Evolutionary conservation across 805 yeast genomes (phyloP).

Genomic region (Pichia cephalocereana): DNA sequence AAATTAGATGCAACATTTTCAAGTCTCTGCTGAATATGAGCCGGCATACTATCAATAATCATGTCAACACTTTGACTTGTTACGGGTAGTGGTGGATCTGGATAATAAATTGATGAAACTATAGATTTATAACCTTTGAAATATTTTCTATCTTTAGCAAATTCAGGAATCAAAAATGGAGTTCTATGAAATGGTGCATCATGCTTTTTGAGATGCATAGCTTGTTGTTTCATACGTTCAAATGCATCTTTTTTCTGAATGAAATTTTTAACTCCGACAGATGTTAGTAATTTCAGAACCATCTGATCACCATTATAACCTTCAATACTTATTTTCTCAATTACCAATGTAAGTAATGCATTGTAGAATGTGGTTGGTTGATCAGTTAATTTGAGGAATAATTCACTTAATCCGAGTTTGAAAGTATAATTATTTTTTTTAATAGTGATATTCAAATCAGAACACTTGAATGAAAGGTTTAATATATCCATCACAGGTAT

Average conservation of each 20-base stretch:
- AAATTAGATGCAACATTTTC: conserved; percentile 1
- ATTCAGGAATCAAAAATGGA: conserved; percentile 56
- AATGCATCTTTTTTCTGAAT: conserved; percentile 40
- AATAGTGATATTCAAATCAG: conserved; percentile 36
- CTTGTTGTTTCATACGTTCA: conserved; percentile 44
- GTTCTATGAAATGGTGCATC: conserved; percentile 82
- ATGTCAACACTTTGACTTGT: conserved; percentile 38
- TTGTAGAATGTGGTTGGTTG: conserved; percentile 61
- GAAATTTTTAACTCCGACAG: conserved; percentile 53
- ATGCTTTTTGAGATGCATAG: conserved; percentile 52
- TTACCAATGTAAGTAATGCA: conserved; percentile 36
- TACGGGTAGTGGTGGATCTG: conserved; percentile 54
- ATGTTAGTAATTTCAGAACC: conserved; percentile 42
- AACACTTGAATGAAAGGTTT: conserved; percentile 47
- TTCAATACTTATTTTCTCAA: conserved; percentile 37
- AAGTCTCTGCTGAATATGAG: conserved; percentile 12
- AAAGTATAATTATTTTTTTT: conserved; percentile 25
- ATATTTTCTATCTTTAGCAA: conserved; percentile 38
- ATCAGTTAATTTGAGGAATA: conserved; percentile 49
- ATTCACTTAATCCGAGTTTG: conserved; percentile 15
- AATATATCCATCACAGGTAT: conserved; percentile 62
- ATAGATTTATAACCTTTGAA: conserved; percentile 42
- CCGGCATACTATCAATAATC: conserved; percentile 29
- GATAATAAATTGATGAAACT: conserved; percentile 52
- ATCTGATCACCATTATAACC: conserved; percentile 11